Percentiles rank a stretch among this genome's conserved stretches.
phyloP scores from a whole-genome alignment of 257 asterid genomes.

The Paraleonurus japonicus region DNA sequence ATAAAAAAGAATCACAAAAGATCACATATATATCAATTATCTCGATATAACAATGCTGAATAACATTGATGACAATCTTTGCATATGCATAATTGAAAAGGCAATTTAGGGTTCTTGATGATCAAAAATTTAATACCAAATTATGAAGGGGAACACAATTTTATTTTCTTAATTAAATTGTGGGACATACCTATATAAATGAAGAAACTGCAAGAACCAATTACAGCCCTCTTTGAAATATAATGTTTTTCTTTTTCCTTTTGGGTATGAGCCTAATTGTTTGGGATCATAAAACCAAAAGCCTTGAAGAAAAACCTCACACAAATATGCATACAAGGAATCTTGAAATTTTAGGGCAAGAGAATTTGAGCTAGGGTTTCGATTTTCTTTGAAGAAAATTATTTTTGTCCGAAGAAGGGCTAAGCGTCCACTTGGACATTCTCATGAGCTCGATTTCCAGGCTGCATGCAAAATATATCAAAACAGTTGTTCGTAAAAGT shows the following conservation, averaged over 20 bases:
- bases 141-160: no score
- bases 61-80: not conserved
- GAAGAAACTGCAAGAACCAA: conserved; percentile 2
- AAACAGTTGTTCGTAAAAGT: not conserved
- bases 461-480: not conserved
- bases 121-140: not conserved
- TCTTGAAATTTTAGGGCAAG: conserved; percentile 24
- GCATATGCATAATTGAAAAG: not conserved
- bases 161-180: no score
- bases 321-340: conserved; percentile 19
- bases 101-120: not conserved
- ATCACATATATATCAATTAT: not conserved
- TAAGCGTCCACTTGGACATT: conserved; percentile 44
- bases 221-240: not conserved
- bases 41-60: not conserved
- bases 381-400: conserved; percentile 14
- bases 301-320: conserved; percentile 23
- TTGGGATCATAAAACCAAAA: not conserved
- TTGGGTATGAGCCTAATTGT: not conserved
- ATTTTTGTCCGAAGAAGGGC: conserved; percentile 32
- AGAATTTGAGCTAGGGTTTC: conserved; percentile 43
- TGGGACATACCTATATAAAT: conserved; percentile 32
- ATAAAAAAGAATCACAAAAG: not conserved
- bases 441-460: conserved; percentile 10
- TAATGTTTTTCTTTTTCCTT: not conserved